Base-by-base conservation (phyloP, 2,329 filamentous ascomycete species). In the Bipolaris cookei region DNA sequence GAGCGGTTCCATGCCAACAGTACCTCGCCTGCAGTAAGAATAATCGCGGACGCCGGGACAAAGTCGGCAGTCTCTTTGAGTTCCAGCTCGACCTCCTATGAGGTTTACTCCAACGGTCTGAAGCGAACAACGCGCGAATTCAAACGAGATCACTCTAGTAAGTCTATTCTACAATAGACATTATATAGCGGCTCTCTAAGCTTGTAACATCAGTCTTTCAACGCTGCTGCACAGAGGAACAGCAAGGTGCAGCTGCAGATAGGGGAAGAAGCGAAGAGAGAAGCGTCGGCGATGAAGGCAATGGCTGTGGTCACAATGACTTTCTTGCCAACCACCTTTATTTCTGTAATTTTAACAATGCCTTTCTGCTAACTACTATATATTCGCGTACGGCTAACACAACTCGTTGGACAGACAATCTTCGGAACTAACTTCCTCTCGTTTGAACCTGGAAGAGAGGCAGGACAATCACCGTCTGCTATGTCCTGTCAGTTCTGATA, bases 251-350 rank as follows among this genome's bases (percentile, higher is more conserved):
- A 64, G 25, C 28, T 64, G 48, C 60, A 37, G 10, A 65, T 67
- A 52, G 64, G 60, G 41, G 54, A 65, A 43, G 62, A 62, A 54
- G 60, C 64, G 3, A 62, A 49, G 35, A 63, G 53, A 44, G 67
- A 70, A 28, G 51, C 61, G 5, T 54, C 63, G 20, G 56, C 60
- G 30, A 69, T 68, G 66, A 64, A 61, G 38, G 57, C 60, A 2
- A 68, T 69, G n/a, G 63, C 65, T 30, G 51, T 64, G 7, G 59
- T 69, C 28, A 66, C 63, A 7, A 63, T 67, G 58, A 54, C 64
- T n/a, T 69, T 67, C 46, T 54, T 67, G 46, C 65, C 66, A 14
- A 62, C 60, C 20, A 68, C 62, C 6, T 68, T 68, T 53, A 58
- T 61, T 37, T 64, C 64, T 8, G 63, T 67, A 46, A 51, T 55